Base-by-base conservation (phyloP, 2,329 filamentous ascomycete species). In the Stagonosporopsis rhizophila region DNA sequence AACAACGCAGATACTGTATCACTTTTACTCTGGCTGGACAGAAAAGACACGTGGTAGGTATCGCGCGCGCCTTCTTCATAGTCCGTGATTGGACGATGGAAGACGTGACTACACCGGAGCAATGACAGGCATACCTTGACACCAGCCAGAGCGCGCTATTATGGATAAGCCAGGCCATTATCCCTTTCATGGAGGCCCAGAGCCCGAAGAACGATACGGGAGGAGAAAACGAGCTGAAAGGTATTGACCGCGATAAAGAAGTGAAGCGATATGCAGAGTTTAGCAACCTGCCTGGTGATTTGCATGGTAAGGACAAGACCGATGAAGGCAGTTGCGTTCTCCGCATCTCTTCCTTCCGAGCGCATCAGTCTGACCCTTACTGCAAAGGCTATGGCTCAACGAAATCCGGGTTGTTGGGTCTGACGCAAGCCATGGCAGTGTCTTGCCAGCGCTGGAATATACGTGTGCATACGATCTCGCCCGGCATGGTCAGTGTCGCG, bases 401-500 rank as follows among this genome's bases (percentile, higher is more conserved):
- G 2, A 83, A 83, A 68, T 81, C 80, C 3, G 81, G 81, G 0
- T 62, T 84, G 15, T 62, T 82, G 14, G 81, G 81, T 0, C 62
- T 84, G 23, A 79, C 79, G 48, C 80, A 82, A 60, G 76, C 76
- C 25, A 77, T 83, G 77, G 75, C 79, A 22, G 75, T 80, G 15
- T 79, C 76, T 27, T 71, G 82, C 32, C 72, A 76, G 41, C 65
- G 69, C 6, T 76, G 75, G 46, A 73, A 77, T 5, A 75, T 83
- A 25, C 72, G 79, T 7, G 79, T 81, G 35, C 82, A 81, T 57
- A 75, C 79, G 0, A 78, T 83, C 19, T 65, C 81, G 25, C 80
- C 80, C 0, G 81, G 81, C 0, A 83, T 81, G 81, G 79, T 83
- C 41, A 74, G 81, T 59, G 81, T 83, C 14, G 70, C 67, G 39